Conservation (phyloP, 1,284 basidiomycete species). For the Mycosarcoma mackinlayi region DNA sequence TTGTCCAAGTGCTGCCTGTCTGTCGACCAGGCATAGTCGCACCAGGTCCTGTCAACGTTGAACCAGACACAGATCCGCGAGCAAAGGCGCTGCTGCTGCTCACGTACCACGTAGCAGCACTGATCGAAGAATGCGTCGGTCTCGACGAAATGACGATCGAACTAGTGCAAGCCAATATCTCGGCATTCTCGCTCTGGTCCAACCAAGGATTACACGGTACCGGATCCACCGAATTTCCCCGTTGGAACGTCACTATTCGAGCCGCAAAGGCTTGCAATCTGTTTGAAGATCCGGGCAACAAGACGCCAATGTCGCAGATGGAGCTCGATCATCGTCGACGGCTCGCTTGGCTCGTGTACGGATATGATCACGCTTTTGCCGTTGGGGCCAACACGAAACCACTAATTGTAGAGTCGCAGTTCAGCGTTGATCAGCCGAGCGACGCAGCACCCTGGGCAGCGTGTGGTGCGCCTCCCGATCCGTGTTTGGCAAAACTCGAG, state of each 20-base stretch:
- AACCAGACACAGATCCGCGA: constrained; percentile 17
- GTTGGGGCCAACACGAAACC: constrained; percentile 46
- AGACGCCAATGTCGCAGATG: constrained; percentile 1
- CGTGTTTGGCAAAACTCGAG: constrained; percentile 30
- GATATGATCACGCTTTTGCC: constrained; percentile 48
- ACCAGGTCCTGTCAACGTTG: constrained; percentile 13
- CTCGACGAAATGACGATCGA: constrained; percentile 50
- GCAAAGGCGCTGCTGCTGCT: constrained; percentile 28
- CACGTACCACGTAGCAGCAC: constrained; percentile 29
- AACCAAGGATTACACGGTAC: constrained; percentile 44
- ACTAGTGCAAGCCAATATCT: constrained; percentile 44
- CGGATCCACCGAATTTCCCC: constrained; percentile 32
- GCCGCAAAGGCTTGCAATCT: constrained; percentile 36
- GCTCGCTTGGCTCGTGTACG: constrained; percentile 50
- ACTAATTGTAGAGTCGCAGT: constrained; percentile 46
- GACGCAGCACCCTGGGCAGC: constrained; percentile 36
- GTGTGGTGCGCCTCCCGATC: constrained; percentile 35
- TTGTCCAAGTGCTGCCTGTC: constrained; percentile 16
- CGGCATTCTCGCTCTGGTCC: constrained; percentile 42
- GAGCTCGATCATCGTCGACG: constrained; percentile 43
- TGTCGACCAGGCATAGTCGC: constrained; percentile 2
- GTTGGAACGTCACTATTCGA: constrained; percentile 44
- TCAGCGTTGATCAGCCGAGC: constrained; percentile 49
- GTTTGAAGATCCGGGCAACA: constrained; percentile 39
- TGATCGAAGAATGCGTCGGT: constrained; percentile 45